Evolutionary conservation across 192 early-diverging fungal species (phyloP).

Genomic region (Entophlyctis helioformis): DNA sequence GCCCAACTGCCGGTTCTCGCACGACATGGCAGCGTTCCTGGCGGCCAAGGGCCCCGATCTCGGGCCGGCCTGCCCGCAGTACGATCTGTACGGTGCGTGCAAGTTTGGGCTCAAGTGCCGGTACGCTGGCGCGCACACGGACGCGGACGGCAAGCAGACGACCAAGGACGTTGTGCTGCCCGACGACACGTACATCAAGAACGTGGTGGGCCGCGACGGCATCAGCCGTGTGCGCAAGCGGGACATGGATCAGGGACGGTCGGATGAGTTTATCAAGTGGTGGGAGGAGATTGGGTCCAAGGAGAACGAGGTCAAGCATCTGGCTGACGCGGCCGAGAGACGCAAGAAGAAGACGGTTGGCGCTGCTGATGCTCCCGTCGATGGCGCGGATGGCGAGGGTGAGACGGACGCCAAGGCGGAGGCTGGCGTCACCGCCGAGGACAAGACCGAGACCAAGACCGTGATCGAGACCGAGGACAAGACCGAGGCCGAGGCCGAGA

Average conservation of each 20-base stretch:
- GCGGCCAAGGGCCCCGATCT: slow-evolving; percentile 64
- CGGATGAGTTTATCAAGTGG: neutral
- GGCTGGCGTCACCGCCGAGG: slow-evolving; percentile 1
- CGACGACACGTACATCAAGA: slow-evolving; percentile 7
- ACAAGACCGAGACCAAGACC: neutral
- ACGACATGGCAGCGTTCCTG: slow-evolving; percentile 68
- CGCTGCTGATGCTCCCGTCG: neutral
- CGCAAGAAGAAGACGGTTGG: slow-evolving; percentile 4
- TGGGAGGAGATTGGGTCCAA: too few species aligned
- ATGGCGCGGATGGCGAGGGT: too few species aligned
- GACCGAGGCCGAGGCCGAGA: neutral
- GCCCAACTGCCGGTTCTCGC: slow-evolving; percentile 61
- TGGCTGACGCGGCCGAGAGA: too few species aligned
- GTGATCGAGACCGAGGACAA: slow-evolving; percentile 9
- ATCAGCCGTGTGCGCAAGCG: slow-evolving; percentile 1
- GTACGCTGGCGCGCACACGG: slow-evolving; percentile 27
- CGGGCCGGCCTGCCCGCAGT: slow-evolving; percentile 53
- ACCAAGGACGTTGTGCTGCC: slow-evolving; percentile 18
- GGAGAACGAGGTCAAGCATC: too few species aligned
- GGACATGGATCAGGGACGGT: neutral
- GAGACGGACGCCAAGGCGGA: neutral
- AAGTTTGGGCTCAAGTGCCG: slow-evolving; percentile 36
- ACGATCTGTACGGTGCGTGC: slow-evolving; percentile 62
- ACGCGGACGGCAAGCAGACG: slow-evolving; percentile 29
- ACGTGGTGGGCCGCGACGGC: slow-evolving; percentile 8